phyloP scores from a whole-genome alignment of 2,329 filamentous ascomycete species.

The Penicillium digitatum region DNA sequence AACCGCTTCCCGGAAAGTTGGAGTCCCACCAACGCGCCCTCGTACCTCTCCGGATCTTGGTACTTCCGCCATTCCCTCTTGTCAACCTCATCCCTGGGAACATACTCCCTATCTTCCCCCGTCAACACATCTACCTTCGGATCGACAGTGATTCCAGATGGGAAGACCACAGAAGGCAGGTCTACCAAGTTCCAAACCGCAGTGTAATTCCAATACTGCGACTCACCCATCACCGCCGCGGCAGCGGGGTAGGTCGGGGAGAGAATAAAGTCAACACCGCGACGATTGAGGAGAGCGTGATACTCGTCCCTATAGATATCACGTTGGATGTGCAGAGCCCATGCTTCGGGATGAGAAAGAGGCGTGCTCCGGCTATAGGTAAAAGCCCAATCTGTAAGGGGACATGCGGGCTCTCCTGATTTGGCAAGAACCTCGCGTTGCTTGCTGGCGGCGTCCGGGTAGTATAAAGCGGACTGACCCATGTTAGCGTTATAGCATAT shows the following conservation, averaged over 20 bases:
- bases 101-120: conserved; percentile 19
- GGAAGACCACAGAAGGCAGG: conserved; percentile 29
- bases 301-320: conserved; percentile 33
- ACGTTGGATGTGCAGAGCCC: conserved; percentile 27
- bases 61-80: conserved; percentile 35
- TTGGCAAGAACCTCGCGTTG: conserved; percentile 33
- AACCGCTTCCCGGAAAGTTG: conserved; percentile 50
- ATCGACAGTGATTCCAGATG: conserved; percentile 29
- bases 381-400: conserved; percentile 44
- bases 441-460: conserved; percentile 43
- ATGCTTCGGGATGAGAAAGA: conserved; percentile 28
- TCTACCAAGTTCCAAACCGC: conserved; percentile 35
- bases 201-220: conserved; percentile 37
- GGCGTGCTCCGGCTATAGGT: conserved; percentile 20
- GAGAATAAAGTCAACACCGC: conserved; percentile 33
- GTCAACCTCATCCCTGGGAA: conserved; percentile 26
- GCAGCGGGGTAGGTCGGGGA: conserved; percentile 28
- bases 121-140: conserved; percentile 20
- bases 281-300: conserved; percentile 28
- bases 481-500: conserved; percentile 25
- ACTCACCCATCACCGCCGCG: conserved; percentile 31
- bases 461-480: conserved; percentile 44
- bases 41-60: conserved; percentile 29
- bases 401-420: conserved; percentile 44
- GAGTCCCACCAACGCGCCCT: conserved; percentile 48